A percentile compares a stretch with the other conserved stretches of the same genome.
These are phyloP conservation scores for Dalbergia cochinchinensis DNA, from an alignment of 306 rosid genomes.

Conservation along the genomic window DNA sequence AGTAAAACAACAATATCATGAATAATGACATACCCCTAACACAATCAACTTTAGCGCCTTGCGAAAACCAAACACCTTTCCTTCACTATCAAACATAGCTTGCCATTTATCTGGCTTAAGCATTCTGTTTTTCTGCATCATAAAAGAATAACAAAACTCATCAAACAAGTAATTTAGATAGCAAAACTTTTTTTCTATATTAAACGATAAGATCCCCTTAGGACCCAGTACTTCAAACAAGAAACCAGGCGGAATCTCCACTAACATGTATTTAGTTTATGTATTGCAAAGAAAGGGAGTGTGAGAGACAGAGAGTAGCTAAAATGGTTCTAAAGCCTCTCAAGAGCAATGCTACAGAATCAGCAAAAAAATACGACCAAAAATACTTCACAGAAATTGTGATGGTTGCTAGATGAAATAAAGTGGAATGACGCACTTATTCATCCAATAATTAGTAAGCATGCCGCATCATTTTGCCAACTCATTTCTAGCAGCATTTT, in stretches of 20 bases:
- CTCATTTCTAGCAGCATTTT: too few species aligned
- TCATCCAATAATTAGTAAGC: too few species aligned
- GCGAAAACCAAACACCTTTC: conserved; percentile 76
- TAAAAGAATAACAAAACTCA: conserved; percentile 26
- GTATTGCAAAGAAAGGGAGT: neutral
- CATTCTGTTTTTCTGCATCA: conserved; percentile 80
- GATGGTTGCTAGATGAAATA: too few species aligned
- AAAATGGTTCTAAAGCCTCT: conserved; percentile 11
- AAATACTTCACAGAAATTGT: too few species aligned
- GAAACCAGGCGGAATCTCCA: conserved; percentile 28
- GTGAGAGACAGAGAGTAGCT: conserved; percentile 2
- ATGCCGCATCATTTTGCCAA: too few species aligned
- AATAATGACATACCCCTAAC: conserved; percentile 77
- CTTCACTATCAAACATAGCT: conserved; percentile 81
- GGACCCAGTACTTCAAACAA: neutral
- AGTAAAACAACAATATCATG: conserved; percentile 11
- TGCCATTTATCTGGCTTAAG: conserved; percentile 93
- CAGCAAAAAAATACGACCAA: too few species aligned
- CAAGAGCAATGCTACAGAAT: too few species aligned
- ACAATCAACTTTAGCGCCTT: conserved; percentile 87
- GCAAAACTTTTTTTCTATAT: conserved; percentile 11
- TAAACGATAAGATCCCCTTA: conserved; percentile 22
- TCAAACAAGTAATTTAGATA: conserved; percentile 23
- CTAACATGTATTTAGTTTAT: conserved; percentile 6
- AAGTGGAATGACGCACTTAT: too few species aligned